These are phyloP conservation scores for Colletotrichum costaricense DNA, from an alignment of 2,329 filamentous ascomycete species.

Conservation along the genomic window DNA sequence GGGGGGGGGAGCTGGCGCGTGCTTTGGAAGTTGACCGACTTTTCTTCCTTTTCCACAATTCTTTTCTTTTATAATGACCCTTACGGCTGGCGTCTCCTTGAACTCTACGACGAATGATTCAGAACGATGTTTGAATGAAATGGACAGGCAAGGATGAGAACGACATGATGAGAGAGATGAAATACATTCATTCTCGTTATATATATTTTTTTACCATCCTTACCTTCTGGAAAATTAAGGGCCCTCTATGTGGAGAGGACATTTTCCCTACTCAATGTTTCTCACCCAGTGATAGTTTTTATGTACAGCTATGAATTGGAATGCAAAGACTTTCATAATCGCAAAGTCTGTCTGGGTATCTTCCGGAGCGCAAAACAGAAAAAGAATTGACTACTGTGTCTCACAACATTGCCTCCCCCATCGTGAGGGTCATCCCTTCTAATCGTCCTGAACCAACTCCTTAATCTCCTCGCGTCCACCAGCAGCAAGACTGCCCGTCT, in stretches of 20 bases:
- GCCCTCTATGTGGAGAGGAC: neutral
- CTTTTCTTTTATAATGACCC: neutral
- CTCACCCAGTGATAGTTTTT: neutral
- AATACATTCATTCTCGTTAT: neutral
- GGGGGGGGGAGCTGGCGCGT: neutral
- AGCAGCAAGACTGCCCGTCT: conserved; percentile 52
- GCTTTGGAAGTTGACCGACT: neutral
- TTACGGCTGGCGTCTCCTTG: neutral
- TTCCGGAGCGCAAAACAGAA: conserved; percentile 11
- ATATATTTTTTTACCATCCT: neutral
- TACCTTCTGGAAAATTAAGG: neutral
- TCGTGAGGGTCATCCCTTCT: conserved; percentile 12
- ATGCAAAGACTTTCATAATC: neutral
- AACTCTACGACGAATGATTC: neutral
- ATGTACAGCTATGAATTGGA: conserved; percentile 20
- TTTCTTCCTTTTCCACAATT: neutral
- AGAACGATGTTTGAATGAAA: conserved; percentile 13
- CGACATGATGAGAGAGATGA: neutral
- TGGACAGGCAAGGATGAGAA: neutral
- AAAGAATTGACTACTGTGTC: neutral
- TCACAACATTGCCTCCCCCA: neutral
- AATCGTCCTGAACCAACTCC: conserved; percentile 74
- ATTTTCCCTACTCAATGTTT: neutral
- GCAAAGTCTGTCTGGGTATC: conserved; percentile 26
- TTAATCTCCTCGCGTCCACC: conserved; percentile 68